phyloP scores from a whole-genome alignment of 2,329 filamentous ascomycete genomes.

The Sporothrix globosa region DNA sequence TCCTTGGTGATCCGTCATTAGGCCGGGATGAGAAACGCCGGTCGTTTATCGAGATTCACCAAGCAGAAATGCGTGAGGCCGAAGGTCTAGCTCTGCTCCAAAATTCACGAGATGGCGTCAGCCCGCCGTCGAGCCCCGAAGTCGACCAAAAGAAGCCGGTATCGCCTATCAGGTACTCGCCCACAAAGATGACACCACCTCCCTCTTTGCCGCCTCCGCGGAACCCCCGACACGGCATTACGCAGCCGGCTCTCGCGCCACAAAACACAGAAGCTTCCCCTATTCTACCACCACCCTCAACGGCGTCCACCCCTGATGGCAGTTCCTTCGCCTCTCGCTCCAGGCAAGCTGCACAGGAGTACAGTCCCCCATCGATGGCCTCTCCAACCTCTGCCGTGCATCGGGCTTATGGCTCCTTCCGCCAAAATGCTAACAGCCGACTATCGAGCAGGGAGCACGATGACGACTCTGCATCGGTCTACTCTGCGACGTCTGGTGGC shows the following conservation, averaged over 20 bases:
- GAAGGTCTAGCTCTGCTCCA: slow-evolving; percentile 63
- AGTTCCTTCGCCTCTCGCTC: slow-evolving; percentile 33
- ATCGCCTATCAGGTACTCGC: slow-evolving; percentile 20
- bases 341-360: slow-evolving; percentile 38
- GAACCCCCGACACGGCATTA: slow-evolving; percentile 22
- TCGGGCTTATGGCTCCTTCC: slow-evolving; percentile 38
- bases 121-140: slow-evolving; percentile 40
- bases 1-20: slow-evolving; percentile 44
- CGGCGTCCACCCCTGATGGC: slow-evolving; percentile 29
- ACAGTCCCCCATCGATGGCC: slow-evolving; percentile 48
- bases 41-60: slow-evolving; percentile 62
- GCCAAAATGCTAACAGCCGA: slow-evolving; percentile 39
- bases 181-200: slow-evolving; percentile 22
- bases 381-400: slow-evolving; percentile 38
- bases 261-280: slow-evolving; percentile 28
- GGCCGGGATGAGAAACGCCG: slow-evolving; percentile 57
- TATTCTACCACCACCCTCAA: slow-evolving; percentile 24
- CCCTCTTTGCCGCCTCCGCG: slow-evolving; percentile 32
- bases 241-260: not conserved
- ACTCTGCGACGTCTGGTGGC: slow-evolving; percentile 21
- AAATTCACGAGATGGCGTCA: slow-evolving; percentile 47
- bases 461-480: slow-evolving; percentile 26
- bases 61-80: slow-evolving; percentile 62
- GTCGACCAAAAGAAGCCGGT: slow-evolving; percentile 31
- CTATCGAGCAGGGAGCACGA: slow-evolving; percentile 37